A percentile compares a stretch with the other conserved stretches of the same genome.
These are phyloP conservation scores for Sporisorium exsertum DNA, from an alignment of 1,284 basidiomycete genomes.

Conservation along the genomic window DNA sequence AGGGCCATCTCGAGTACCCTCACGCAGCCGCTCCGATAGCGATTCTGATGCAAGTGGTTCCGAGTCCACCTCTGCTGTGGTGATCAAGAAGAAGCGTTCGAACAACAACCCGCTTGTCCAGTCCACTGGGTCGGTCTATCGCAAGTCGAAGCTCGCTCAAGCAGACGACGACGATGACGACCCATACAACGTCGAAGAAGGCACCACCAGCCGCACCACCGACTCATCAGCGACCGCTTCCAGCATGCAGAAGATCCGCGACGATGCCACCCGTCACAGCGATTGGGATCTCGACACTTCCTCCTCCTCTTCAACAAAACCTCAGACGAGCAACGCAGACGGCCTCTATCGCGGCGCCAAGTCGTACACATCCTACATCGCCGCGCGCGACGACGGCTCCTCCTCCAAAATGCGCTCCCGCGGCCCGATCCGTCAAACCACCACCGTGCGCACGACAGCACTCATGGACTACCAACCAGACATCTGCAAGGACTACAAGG, in stretches of 20 bases:
- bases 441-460: constrained; percentile 92
- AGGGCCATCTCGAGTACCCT: constrained; percentile 23
- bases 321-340: constrained; percentile 74
- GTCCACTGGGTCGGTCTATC: constrained; percentile 27
- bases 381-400: constrained; percentile 76
- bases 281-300: constrained; percentile 71
- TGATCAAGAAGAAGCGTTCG: constrained; percentile 40
- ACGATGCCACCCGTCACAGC: constrained; percentile 69
- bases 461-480: constrained; percentile 98
- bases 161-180: constrained; percentile 19
- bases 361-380: constrained; percentile 82
- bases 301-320: constrained; percentile 2
- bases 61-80: constrained; percentile 21
- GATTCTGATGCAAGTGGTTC: constrained; percentile 16
- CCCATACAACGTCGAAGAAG: constrained; percentile 1
- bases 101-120: constrained; percentile 35
- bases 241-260: constrained; percentile 58
- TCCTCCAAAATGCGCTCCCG: constrained; percentile 86
- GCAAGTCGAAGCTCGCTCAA: constrained; percentile 19
- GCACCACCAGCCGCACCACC: not conserved
- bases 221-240: not conserved
- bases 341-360: constrained; percentile 88
- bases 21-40: constrained; percentile 2
- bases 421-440: constrained; percentile 67
- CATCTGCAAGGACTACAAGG: constrained; percentile 99